These are phyloP conservation scores for Wickerhamiella pararugosa DNA, from an alignment of 1,139 yeast genomes.

Conservation along the genomic window DNA sequence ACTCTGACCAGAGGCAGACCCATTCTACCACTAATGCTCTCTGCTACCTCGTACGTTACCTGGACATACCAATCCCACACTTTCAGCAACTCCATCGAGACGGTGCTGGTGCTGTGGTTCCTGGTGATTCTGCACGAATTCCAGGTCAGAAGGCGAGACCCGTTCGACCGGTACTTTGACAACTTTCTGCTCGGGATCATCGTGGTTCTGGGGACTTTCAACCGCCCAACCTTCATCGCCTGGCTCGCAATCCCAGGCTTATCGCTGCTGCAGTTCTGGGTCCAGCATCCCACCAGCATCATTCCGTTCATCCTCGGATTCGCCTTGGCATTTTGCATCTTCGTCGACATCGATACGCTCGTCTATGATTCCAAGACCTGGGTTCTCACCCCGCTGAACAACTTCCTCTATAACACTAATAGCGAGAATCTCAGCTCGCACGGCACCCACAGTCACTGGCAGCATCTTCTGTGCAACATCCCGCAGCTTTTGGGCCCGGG, in stretches of 20 bases:
- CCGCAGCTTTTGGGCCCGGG: constrained; percentile 79
- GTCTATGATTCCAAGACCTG: constrained; percentile 22
- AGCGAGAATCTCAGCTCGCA: constrained; percentile 50
- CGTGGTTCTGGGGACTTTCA: constrained; percentile 57
- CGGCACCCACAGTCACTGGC: constrained; percentile 69
- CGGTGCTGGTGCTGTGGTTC: constrained; percentile 44
- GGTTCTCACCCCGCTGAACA: constrained; percentile 63
- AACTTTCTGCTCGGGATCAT: constrained; percentile 36
- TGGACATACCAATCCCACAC: constrained; percentile 75
- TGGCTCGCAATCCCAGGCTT: constrained; percentile 51
- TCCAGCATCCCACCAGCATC: constrained; percentile 17
- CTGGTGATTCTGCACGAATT: constrained; percentile 31
- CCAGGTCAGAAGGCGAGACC: constrained; percentile 14
- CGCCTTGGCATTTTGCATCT: constrained; percentile 22
- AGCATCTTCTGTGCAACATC: constrained; percentile 57
- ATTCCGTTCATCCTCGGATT: constrained; percentile 18
- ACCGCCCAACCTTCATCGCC: constrained; percentile 69
- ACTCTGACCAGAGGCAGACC: constrained; percentile 38
- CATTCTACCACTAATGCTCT: constrained; percentile 47
- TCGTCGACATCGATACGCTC: constrained; percentile 39
- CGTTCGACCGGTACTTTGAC: constrained; percentile 20
- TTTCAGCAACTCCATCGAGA: constrained; percentile 77
- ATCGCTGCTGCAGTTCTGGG: constrained; percentile 21
- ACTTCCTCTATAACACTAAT: constrained; percentile 51
- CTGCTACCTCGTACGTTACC: constrained; percentile 66